Conservation (phyloP, 345 rosid genomes). For the Leavenworthia alabamica region DNA sequence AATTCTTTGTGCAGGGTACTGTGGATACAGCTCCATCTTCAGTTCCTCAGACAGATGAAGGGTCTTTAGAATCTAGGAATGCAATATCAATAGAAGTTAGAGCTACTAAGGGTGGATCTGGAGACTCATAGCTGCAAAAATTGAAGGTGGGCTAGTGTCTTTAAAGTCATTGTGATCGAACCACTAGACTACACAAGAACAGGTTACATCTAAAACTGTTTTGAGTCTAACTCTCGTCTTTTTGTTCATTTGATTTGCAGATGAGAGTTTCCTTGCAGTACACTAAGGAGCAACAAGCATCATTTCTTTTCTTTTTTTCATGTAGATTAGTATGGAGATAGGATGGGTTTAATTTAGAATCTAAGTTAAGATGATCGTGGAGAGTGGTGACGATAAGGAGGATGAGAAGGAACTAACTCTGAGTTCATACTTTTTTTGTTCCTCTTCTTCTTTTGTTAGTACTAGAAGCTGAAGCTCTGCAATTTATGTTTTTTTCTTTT, state of each 20-base stretch:
- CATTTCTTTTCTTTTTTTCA: background rate
- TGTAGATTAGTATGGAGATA: conserved; percentile 25
- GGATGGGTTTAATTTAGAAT: conserved; percentile 21
- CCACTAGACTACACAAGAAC: conserved; percentile 3
- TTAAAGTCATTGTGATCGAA: background rate
- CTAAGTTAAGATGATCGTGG: conserved; percentile 13
- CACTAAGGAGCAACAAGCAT: conserved; percentile 1
- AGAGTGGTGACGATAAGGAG: conserved; percentile 6
- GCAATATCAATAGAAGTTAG: conserved; percentile 24
- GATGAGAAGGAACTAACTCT: conserved; percentile 8
- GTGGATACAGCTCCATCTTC: conserved; percentile 7
- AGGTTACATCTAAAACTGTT: background rate
- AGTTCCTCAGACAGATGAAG: conserved; percentile 20
- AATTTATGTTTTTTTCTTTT: background rate
- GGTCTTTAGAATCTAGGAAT: conserved; percentile 30
- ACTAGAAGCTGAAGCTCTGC: background rate
- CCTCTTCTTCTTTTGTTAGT: background rate
- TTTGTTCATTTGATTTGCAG: conserved; percentile 16
- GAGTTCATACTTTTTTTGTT: background rate
- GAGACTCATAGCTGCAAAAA: conserved; percentile 17
- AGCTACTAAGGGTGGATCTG: conserved; percentile 11
- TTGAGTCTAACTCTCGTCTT: conserved; percentile 5
- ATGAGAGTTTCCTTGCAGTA: conserved; percentile 8
- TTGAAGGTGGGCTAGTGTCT: conserved; percentile 8
- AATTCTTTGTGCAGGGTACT: conserved; percentile 15